phyloP scores from a whole-genome alignment of 139 green algal species.

The Tetratostichococcus sp. region DNA sequence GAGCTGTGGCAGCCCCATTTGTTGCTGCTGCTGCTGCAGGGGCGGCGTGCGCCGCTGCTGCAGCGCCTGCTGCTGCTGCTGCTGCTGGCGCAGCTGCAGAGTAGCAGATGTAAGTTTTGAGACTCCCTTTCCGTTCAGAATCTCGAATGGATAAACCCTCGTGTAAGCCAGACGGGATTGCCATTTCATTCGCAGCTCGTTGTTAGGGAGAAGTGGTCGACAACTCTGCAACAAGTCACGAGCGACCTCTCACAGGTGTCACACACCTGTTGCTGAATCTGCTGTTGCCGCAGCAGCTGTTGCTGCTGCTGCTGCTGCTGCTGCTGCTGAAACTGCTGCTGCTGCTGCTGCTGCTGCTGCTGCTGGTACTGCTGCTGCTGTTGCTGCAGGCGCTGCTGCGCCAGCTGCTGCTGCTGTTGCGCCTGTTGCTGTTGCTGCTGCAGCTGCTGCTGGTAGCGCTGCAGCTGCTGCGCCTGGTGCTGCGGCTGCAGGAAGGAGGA shows the following conservation, averaged over 20 bases:
- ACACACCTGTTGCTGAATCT: background rate
- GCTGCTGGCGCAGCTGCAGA: background rate
- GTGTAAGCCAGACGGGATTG: no score
- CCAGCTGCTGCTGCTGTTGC: background rate
- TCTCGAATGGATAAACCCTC: no score
- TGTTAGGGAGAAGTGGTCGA: no score
- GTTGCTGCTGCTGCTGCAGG: background rate
- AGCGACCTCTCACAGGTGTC: no score
- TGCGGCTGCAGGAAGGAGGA: background rate
- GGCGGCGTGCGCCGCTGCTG: background rate
- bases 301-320: no score
- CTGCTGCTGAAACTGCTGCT: background rate
- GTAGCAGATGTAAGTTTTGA: background rate
- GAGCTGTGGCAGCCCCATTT: background rate
- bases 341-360: background rate
- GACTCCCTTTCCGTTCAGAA: no score
- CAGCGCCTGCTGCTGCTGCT: background rate
- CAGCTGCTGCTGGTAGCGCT: background rate
- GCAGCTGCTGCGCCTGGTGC: conserved; percentile 1
- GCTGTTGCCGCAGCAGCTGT: background rate
- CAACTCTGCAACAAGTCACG: background rate
- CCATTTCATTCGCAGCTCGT: no score
- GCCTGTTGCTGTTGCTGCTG: background rate
- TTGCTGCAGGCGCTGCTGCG: background rate
- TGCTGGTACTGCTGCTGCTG: background rate